These are phyloP conservation scores for Citrullus mucosospermus DNA, from an alignment of 306 rosid genomes.

Conservation along the genomic window DNA sequence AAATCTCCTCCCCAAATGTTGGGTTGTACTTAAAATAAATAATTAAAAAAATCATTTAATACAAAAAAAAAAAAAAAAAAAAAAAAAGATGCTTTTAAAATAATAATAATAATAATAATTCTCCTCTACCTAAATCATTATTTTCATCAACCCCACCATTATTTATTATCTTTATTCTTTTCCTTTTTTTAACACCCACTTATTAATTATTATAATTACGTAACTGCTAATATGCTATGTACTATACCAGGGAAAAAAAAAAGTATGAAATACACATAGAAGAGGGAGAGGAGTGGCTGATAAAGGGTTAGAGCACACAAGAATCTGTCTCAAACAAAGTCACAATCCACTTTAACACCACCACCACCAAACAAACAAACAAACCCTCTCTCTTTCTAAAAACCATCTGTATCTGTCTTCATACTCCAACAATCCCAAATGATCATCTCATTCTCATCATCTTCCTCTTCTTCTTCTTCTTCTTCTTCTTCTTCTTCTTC, in stretches of 20 bases:
- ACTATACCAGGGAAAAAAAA: too few relatives aligned
- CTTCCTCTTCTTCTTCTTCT: not conserved
- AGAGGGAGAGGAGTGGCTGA: too few relatives aligned
- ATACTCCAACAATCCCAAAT: conserved; percentile 30
- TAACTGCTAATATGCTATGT: not conserved
- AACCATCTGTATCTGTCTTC: conserved; percentile 34
- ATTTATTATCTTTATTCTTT: not conserved
- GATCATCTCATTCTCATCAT: conserved; percentile 24
- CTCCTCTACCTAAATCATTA: conserved; percentile 2
- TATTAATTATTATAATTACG: not conserved
- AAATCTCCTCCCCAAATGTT: too few relatives aligned
- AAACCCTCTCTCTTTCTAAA: not conserved
- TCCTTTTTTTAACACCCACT: not conserved
- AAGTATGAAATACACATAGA: too few relatives aligned
- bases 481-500: not conserved
- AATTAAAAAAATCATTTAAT: too few relatives aligned
- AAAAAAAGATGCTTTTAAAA: not conserved
- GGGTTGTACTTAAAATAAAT: too few relatives aligned
- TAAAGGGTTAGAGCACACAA: not conserved
- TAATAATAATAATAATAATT: not conserved
- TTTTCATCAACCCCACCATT: conserved; percentile 10
- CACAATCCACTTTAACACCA: conserved; percentile 17
- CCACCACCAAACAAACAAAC: conserved; percentile 2
- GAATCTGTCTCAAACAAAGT: conserved; percentile 15
- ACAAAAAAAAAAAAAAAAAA: too few relatives aligned